Percentiles rank a stretch among this genome's conserved stretches.
Evolutionary conservation across 306 rosid species (phyloP).

Genomic region (Ceratonia siliqua): DNA sequence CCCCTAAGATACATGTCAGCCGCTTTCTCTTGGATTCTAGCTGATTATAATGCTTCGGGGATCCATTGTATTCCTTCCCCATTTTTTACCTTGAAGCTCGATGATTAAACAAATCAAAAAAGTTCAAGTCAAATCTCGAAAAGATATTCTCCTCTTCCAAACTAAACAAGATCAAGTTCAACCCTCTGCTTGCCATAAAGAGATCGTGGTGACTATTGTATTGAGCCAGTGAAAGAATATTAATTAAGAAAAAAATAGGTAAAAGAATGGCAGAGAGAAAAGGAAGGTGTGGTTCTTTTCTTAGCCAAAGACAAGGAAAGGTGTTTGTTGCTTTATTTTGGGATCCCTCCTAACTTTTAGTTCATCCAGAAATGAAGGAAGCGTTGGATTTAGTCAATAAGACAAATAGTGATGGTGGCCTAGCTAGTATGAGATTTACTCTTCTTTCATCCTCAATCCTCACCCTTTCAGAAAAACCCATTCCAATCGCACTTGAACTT

Average conservation of each 20-base stretch:
- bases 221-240: slow-evolving; percentile 7
- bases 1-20: slow-evolving; percentile 72
- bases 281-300: slow-evolving; percentile 22
- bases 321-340: slow-evolving; percentile 18
- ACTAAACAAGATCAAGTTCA: slow-evolving; percentile 3
- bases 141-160: slow-evolving; percentile 3
- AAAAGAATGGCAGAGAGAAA: slow-evolving; percentile 18
- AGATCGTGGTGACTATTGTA: slow-evolving; percentile 7
- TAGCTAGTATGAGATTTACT: slow-evolving; percentile 12
- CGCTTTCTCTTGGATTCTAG: slow-evolving; percentile 70
- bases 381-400: slow-evolving; percentile 46
- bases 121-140: neutral
- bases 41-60: slow-evolving; percentile 76
- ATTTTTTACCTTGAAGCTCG: slow-evolving; percentile 41
- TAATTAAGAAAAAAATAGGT: slow-evolving; percentile 18
- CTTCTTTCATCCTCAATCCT: slow-evolving; percentile 10
- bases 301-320: neutral
- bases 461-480: too few relatives aligned
- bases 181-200: slow-evolving; percentile 28
- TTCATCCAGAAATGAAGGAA: slow-evolving; percentile 35
- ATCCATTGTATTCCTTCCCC: slow-evolving; percentile 83
- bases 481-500: too few relatives aligned
- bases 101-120: neutral
- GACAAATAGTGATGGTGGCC: slow-evolving; percentile 11
- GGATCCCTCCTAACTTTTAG: slow-evolving; percentile 35